Percentiles rank a stretch among this genome's conserved stretches.
Evolutionary conservation across 257 asterid genomes (phyloP).

Genomic region (Plantago elongata): DNA sequence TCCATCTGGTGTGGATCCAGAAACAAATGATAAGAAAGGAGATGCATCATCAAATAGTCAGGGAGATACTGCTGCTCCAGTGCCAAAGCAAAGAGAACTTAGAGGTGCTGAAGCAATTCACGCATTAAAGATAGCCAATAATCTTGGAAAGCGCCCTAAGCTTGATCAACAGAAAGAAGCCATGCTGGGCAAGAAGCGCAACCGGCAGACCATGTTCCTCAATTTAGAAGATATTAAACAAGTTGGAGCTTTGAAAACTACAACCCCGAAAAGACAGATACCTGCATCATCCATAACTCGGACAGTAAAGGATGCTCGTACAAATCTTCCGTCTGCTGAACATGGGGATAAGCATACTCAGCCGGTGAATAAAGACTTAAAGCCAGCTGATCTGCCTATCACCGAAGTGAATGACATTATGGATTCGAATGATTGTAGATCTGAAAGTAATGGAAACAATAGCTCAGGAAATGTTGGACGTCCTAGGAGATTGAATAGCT

Average conservation of each 20-base stretch:
- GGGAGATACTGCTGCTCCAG: conserved; percentile 63
- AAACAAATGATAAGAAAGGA: conserved; percentile 53
- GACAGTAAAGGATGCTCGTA: conserved; percentile 61
- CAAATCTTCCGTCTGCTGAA: conserved; percentile 40
- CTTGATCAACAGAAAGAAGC: conserved; percentile 88
- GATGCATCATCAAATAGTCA: conserved; percentile 40
- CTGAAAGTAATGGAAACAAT: conserved; percentile 66
- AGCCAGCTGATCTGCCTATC: conserved; percentile 45
- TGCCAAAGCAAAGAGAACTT: conserved; percentile 64
- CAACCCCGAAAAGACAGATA: conserved; percentile 87
- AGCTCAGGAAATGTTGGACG: conserved; percentile 44
- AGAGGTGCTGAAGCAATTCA: conserved; percentile 77
- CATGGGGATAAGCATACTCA: conserved; percentile 69
- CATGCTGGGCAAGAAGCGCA: conserved; percentile 92
- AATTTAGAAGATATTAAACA: conserved; percentile 91
- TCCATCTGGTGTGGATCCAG: conserved; percentile 36
- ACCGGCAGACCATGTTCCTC: conserved; percentile 92
- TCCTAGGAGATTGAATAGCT: conserved; percentile 58
- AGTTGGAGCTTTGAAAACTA: conserved; percentile 63
- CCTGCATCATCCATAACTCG: conserved; percentile 76
- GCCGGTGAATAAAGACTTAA: conserved; percentile 44
- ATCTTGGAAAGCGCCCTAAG: conserved; percentile 77
- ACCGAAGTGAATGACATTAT: conserved; percentile 47
- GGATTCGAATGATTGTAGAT: conserved; percentile 60
- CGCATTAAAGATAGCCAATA: conserved; percentile 61